These are phyloP conservation scores for Pestalotiopsis sp. DNA, from an alignment of 2,329 filamentous ascomycete species.

Conservation along the genomic window DNA sequence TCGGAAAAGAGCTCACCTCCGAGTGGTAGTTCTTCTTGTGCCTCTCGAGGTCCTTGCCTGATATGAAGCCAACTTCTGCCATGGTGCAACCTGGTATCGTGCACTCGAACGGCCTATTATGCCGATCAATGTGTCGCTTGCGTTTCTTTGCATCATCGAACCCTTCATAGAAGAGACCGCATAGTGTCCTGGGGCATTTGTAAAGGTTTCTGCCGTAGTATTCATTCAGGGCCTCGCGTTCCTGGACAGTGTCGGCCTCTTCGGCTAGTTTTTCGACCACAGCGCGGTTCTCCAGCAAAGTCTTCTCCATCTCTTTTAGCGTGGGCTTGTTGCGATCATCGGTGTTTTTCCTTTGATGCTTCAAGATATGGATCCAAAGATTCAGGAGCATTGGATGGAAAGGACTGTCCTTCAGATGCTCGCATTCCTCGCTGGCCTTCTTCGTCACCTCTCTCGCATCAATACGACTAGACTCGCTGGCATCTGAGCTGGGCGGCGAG, in stretches of 20 bases:
- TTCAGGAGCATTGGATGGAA: constrained; percentile 25
- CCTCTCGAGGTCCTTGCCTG: constrained; percentile 7
- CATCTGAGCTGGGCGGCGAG: not conserved
- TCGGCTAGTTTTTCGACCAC: not conserved
- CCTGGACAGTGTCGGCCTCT: not conserved
- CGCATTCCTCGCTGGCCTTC: constrained; percentile 16
- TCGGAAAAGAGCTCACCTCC: not conserved
- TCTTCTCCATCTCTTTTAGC: constrained; percentile 24
- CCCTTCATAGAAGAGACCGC: constrained; percentile 11
- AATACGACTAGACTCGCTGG: not conserved
- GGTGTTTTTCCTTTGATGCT: constrained; percentile 19
- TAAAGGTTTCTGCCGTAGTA: constrained; percentile 9
- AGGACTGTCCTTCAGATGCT: constrained; percentile 14
- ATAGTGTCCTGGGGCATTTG: constrained; percentile 6
- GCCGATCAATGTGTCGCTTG: constrained; percentile 4
- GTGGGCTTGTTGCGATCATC: constrained; percentile 30
- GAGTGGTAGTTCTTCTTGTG: constrained; percentile 12
- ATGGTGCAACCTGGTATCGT: not conserved
- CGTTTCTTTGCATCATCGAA: not conserved
- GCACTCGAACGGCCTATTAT: constrained; percentile 4
- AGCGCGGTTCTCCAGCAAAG: constrained; percentile 28
- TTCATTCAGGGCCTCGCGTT: not conserved
- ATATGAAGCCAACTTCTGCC: constrained; percentile 3
- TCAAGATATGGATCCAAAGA: constrained; percentile 30
- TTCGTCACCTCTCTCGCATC: not conserved